Base-by-base conservation (phyloP, 2,329 filamentous ascomycete species). In the Claviceps sp. region DNA sequence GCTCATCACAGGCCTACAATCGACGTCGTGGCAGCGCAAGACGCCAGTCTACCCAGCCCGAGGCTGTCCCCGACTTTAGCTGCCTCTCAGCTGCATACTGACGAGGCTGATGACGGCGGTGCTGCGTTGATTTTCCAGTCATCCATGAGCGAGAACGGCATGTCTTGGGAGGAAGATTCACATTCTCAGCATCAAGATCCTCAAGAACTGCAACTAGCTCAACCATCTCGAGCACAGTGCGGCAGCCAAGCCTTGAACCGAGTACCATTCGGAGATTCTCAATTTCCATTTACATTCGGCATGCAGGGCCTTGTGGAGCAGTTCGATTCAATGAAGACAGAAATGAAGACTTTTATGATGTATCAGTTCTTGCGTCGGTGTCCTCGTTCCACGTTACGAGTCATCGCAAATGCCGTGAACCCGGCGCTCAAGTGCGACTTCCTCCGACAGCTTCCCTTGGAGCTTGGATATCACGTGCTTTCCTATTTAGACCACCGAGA, bases 371-470 rank as follows among this genome's bases (percentile, higher is more conserved):
- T 98, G 26, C 84, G 88, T 52, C 80, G 93, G 47, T 97, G 90
- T 62, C 81, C 89, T 5, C 86, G 94, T 58, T 85, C 89, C 43
- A 95, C 90, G 0, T 74, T 98, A 5, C 89, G 93, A 62, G 84
- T 95, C 51, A 84, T 98, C 52, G 89, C 91, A 39, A 84, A 89
- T 58, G 83, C 89, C 14, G 90, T 98, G 57, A 96, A 95, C 62
- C 93, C 93, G 7, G 89, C 91, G 0, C 70, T 98, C 52, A 96
- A 95, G 67, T 95, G 89, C 63, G 93, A 98, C 65, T 96, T 97
- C 56, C 72, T 98, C 48, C 80, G 81, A 56, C 80, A 88, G 54
- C 75, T 98, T 1, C 93, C 93, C 2, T 73, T 86, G 0, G 93
- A 98, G 66, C 77, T 98, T 19, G 87, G 87, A 52, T 79, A 95